Evolutionary conservation across 805 yeast genomes (phyloP), one percentile per base, ranked within the genome.

Genomic region (Yarrowia divulgata): DNA sequence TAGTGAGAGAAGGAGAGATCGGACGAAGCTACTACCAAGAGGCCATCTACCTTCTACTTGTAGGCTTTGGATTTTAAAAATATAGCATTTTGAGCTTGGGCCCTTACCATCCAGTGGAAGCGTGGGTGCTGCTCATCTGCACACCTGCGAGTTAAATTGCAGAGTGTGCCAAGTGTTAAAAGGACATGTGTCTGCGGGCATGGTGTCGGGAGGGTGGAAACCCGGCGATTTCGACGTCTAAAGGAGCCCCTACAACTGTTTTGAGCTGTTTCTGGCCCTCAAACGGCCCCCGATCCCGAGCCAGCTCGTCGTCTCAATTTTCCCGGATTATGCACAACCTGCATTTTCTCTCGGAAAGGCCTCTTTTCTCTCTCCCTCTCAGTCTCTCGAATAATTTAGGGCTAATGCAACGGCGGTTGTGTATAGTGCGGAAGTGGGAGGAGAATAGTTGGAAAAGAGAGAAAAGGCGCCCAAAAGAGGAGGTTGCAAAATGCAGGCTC

Each of bases 281-380:
- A 8, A 43, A 0, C 16, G 9, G 8, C 3, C 12, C 16, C 29
- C 32, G 13, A 45, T 43, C 46, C 5, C 23, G 5, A 9, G 6
- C 18, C 13, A 40, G n/a, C 16, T 4, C 10, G 13, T 13, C 34
- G 23, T 3, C 10, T 8, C 39, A 32, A 2, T 14, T 52, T 52
- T 35, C 29, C 45, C 60, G 60, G 60, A 54, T 54, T 54, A 54
- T 54, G 60, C 60, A 54, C 45, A 3, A 37, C 35, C 45, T 54
- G 60, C 60, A 39, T 54, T 54, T 54, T 54, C 29, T 2, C 29
- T 23, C 29, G 60, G 39, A 54, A 54, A 37, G 45, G 12, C 45
- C 60, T 54, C 60, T 23, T 23, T 23, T 23, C 29, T 23, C 29
- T 23, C 29, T 23, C 29, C 29, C 29, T 23, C 29, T 23, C 29